Base-by-base conservation (phyloP, 306 rosid species). In the Cercis canadensis region DNA sequence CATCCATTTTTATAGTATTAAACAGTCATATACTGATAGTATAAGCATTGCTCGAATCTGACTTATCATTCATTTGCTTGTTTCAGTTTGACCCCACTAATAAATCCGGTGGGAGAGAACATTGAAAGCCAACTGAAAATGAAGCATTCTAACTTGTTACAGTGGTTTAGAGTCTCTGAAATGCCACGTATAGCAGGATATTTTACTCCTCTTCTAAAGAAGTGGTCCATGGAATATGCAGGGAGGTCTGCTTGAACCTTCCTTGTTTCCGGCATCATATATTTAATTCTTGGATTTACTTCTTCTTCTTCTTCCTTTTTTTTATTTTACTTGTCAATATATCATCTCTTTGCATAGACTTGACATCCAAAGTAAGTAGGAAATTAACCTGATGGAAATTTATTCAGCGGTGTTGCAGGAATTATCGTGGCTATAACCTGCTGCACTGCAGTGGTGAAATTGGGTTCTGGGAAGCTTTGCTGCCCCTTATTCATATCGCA, bases 401-500 rank as follows among this genome's bases (percentile, higher is more conserved):
- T 69, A 57, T 85, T 78, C 92, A 89, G 92, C 79, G 92, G 92
- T 77, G 76, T 85, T 73, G 96, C 92, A 89, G 90, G 92, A 74
- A 83, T 79, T 34, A 82, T 87, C 47, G 80, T 87, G 83, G 89
- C 92, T 17, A 80, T 85, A 81, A 81, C 88, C 71, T 85, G 90
- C 81, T 83, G 90, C 18, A 74, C 84, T 69, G 92, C 96, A 44
- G 90, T 85, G 69, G 90, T 78, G 51, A 85, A 89, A 77, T 62
- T 89, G 70, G 76, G 86, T 62, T 39, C 70, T 8, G 51, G 73
- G 6, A 74, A 52, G 41, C 47, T 75, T 19, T 53, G 67, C 57
- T 83, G 80, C 59, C 65, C 76, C 69, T 37, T 24, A 16, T 64
- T 71, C 60, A 29, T 39, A 17, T 58, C 67, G 39, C 72, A 69